Percentiles rank a stretch among this genome's conserved stretches.
Conservation (phyloP, 2,329 filamentous ascomycete species). For the Epicoccum nigrum region DNA sequence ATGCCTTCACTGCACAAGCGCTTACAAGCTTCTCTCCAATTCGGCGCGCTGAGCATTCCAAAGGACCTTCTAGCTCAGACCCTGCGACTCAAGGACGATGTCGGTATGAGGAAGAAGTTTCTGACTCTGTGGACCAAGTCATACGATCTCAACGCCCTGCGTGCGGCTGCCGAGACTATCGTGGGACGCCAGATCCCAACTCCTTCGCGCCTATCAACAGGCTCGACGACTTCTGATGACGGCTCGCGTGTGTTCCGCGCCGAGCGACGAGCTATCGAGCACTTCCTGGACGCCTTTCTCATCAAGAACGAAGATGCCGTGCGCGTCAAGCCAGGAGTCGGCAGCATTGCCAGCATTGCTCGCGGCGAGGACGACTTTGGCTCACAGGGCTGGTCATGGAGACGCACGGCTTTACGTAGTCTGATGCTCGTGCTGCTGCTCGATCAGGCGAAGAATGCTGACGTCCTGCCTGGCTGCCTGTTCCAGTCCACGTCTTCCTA, state of each 20-base stretch:
- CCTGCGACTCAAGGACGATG: slow-evolving; percentile 59
- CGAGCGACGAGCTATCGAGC: slow-evolving; percentile 54
- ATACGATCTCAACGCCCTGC: slow-evolving; percentile 60
- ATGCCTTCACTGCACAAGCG: slow-evolving; percentile 62
- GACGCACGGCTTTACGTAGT: slow-evolving; percentile 62
- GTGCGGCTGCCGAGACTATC: slow-evolving; percentile 63
- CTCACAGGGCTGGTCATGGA: slow-evolving; percentile 57
- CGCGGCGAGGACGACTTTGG: slow-evolving; percentile 51
- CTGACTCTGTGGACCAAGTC: slow-evolving; percentile 63
- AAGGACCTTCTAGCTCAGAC: slow-evolving; percentile 56
- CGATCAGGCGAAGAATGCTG: slow-evolving; percentile 58
- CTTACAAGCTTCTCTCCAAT: slow-evolving; percentile 63
- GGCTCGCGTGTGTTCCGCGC: slow-evolving; percentile 44
- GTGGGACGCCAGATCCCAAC: slow-evolving; percentile 59
- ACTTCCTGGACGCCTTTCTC: slow-evolving; percentile 63
- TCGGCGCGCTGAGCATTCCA: slow-evolving; percentile 63
- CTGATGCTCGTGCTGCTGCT: slow-evolving; percentile 66
- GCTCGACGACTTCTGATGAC: slow-evolving; percentile 43
- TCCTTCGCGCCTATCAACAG: slow-evolving; percentile 45
- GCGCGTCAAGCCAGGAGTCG: slow-evolving; percentile 44
- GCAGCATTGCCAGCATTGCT: slow-evolving; percentile 48
- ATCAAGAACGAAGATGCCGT: slow-evolving; percentile 64
- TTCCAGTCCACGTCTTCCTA: slow-evolving; percentile 59
- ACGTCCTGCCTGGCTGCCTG: slow-evolving; percentile 51
- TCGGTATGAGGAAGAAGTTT: slow-evolving; percentile 64